Evolutionary conservation across 2,329 filamentous ascomycete species (phyloP).

Genomic region (Fusarium citri): DNA sequence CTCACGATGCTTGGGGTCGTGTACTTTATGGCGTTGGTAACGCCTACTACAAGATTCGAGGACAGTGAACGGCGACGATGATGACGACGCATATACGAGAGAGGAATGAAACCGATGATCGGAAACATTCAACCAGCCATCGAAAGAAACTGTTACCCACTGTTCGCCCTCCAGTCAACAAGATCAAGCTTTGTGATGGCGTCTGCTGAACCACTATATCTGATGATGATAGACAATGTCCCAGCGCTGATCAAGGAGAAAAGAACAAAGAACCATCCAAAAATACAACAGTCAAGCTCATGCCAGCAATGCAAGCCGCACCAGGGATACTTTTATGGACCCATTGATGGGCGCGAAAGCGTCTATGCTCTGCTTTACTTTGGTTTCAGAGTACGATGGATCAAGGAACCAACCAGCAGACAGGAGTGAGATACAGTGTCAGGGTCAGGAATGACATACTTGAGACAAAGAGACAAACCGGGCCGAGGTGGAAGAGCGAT

Average conservation of each 20-base stretch:
- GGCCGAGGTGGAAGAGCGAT: conserved; percentile 25
- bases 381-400: conserved; percentile 35
- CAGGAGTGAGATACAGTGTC: conserved; percentile 38
- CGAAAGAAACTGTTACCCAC: conserved; percentile 17
- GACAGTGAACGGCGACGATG: conserved; percentile 35
- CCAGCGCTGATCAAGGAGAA: conserved; percentile 28
- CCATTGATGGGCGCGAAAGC: conserved; percentile 33
- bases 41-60: conserved; percentile 52
- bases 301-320: conserved; percentile 10
- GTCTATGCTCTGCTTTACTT: conserved; percentile 35
- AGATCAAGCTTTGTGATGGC: conserved; percentile 14
- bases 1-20: conserved; percentile 54
- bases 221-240: conserved; percentile 36
- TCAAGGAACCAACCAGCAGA: conserved; percentile 34
- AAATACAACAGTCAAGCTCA: conserved; percentile 29
- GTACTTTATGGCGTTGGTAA: conserved; percentile 55
- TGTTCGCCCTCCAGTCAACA: conserved; percentile 4
- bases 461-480: conserved; percentile 33
- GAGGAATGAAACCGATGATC: conserved; percentile 25
- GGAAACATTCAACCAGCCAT: conserved; percentile 23
- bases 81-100: conserved; percentile 34
- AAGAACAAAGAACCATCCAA: conserved; percentile 13
- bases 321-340: conserved; percentile 18
- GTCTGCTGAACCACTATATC: conserved; percentile 21
- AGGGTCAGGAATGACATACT: conserved; percentile 26